Conservation (phyloP, 2,329 filamentous ascomycete species). For the Coniochaeta hoffmannii region DNA sequence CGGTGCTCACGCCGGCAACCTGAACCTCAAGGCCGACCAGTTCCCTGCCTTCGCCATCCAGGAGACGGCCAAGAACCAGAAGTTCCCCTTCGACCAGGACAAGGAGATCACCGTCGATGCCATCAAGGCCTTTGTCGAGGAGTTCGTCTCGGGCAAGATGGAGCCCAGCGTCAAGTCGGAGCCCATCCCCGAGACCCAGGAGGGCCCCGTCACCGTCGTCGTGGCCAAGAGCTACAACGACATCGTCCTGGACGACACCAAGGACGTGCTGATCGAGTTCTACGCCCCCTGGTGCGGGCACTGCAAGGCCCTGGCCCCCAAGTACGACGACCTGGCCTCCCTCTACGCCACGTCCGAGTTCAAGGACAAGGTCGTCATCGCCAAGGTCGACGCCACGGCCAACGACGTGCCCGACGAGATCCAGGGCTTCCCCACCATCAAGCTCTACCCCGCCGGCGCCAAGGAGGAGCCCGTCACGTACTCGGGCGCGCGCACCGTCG, state of each 20-base stretch:
- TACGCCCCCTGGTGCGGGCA: conserved; percentile 99
- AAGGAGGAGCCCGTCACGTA: conserved; percentile 85
- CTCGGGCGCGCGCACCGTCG: conserved; percentile 76
- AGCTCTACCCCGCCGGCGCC: conserved; percentile 85
- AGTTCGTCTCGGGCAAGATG: conserved; percentile 80
- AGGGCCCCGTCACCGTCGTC: conserved; percentile 78
- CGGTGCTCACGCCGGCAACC: conserved; percentile 89
- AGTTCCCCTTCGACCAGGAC: conserved; percentile 88
- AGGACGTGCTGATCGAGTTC: conserved; percentile 97
- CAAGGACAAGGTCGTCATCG: conserved; percentile 80
- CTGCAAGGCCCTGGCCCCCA: conserved; percentile 96
- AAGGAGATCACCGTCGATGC: conserved; percentile 65
- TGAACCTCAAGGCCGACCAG: conserved; percentile 91
- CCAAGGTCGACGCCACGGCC: conserved; percentile 92
- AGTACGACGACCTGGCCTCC: conserved; percentile 86
- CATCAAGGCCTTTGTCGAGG: conserved; percentile 76
- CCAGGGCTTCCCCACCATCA: conserved; percentile 97
- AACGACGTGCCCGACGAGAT: conserved; percentile 98
- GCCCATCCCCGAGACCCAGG: conserved; percentile 88
- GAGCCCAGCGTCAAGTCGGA: conserved; percentile 98
- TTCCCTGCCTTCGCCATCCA: conserved; percentile 99
- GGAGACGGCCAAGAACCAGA: conserved; percentile 89
- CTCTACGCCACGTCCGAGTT: conserved; percentile 72
- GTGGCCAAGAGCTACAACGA: conserved; percentile 93
- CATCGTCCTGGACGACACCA: conserved; percentile 83